phyloP scores from a whole-genome alignment of 805 yeast genomes.

The Zygotorulaspora florentina region DNA sequence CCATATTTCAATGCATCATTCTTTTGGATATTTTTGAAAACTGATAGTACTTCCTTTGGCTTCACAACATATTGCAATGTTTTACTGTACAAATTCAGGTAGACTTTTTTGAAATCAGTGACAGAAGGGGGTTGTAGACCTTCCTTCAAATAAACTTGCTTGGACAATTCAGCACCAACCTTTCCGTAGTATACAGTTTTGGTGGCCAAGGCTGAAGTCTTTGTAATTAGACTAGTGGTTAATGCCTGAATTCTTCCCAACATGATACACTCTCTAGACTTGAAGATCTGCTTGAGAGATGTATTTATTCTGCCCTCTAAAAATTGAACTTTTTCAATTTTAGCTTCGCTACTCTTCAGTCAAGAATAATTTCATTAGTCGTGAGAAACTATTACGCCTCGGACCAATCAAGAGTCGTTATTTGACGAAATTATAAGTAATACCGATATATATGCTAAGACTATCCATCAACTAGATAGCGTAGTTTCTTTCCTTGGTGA shows the following conservation, averaged over 20 bases:
- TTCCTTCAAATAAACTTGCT: constrained; percentile 79
- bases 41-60: constrained; percentile 55
- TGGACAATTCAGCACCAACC: constrained; percentile 48
- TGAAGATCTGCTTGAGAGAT: background rate
- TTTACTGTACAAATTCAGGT: constrained; percentile 49
- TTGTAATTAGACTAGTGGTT: constrained; percentile 25
- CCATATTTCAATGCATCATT: constrained; percentile 61
- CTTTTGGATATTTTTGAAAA: constrained; percentile 47
- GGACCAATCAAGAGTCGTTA: constrained; percentile 9
- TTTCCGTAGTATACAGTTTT: constrained; percentile 74
- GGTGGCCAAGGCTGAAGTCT: constrained; percentile 38
- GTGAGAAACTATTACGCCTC: constrained; percentile 1
- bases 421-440: background rate
- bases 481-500: too few species aligned
- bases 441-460: background rate
- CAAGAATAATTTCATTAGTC: constrained; percentile 4
- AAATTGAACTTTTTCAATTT: background rate
- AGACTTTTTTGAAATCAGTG: constrained; percentile 72
- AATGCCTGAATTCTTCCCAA: constrained; percentile 29
- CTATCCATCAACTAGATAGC: too few species aligned
- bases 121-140: constrained; percentile 87
- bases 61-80: constrained; percentile 44
- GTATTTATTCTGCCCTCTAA: background rate
- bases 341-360: background rate
- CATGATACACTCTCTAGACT: constrained; percentile 15